Base-by-base conservation (phyloP, 2,329 filamentous ascomycete species). In the Phaeophleospora eucalypticola region DNA sequence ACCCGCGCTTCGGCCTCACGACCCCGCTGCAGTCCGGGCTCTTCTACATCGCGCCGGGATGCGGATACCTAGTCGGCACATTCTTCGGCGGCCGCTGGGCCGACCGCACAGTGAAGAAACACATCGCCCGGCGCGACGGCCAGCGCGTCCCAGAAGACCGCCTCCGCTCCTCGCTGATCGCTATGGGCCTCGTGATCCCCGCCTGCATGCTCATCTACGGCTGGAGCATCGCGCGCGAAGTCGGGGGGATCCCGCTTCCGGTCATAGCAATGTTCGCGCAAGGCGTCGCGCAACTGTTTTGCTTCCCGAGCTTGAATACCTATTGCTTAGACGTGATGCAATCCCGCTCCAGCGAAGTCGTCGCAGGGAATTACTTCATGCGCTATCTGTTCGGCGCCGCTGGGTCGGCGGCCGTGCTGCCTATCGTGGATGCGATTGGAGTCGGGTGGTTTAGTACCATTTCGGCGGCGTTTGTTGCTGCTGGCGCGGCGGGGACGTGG, bases 251-350 rank as follows among this genome's bases (percentile, higher is more conserved):
- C 2, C 69, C 78, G 0, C 61, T 86, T 3, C 86, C 85, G 0
- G 83, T 89, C 2, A 74, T 89, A 6, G 79, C 81, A 58, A 83
- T 90, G 74, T 89, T 89, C 61, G 49, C 85, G 2, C 85, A 89
- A 60, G 86, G 86, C 1, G 75, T 89, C 0, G 83, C 81, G 0
- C 84, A 89, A 65, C 70, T 89, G 4, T 86, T 88, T 60, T 86
- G 83, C 17, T 42, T 42, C 29, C 40, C 40, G 3, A 33, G n/a
- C 24, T 14, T 34, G 9, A 46, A 51, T 32, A 87, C 86, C 0
- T 90, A 93, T 67, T 90, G 86, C 63, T 68, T 93, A 34, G 87
- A 93, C 64, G 86, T 91, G 10, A 88, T 90, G 82, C 84, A 84
- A 54, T 74, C 75, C 1, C 72, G 78, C 21, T 81, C 81, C 36